These are phyloP conservation scores for Trichoderma harzianum DNA, from an alignment of 2,329 filamentous ascomycete species.

Conservation along the genomic window DNA sequence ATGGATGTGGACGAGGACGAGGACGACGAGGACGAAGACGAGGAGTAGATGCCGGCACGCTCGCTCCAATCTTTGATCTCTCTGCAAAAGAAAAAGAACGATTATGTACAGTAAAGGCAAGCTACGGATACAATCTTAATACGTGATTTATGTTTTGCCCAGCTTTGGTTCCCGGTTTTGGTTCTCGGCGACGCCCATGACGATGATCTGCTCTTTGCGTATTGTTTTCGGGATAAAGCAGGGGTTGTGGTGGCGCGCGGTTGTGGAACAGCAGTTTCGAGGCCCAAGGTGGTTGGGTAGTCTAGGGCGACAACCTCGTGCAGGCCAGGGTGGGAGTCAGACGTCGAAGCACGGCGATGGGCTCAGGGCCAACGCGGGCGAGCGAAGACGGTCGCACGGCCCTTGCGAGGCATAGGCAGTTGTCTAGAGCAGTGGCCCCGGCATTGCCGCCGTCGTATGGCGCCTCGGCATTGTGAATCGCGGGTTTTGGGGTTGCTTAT, in stretches of 20 bases:
- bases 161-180: slow-evolving; percentile 10
- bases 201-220: slow-evolving; percentile 26
- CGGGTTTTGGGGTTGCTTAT: slow-evolving; percentile 15
- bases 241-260: slow-evolving; percentile 31
- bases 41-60: slow-evolving; percentile 25
- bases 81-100: slow-evolving; percentile 22
- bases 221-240: slow-evolving; percentile 30
- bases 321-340: neutral
- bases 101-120: slow-evolving; percentile 33
- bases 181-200: slow-evolving; percentile 20
- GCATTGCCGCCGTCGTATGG: neutral
- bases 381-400: slow-evolving; percentile 7
- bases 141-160: slow-evolving; percentile 11
- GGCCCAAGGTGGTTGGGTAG: slow-evolving; percentile 22
- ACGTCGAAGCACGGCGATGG: neutral
- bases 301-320: slow-evolving; percentile 17
- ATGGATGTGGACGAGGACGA: slow-evolving; percentile 94
- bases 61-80: slow-evolving; percentile 19
- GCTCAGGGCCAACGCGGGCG: neutral
- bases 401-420: neutral
- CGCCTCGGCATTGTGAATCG: slow-evolving; percentile 13
- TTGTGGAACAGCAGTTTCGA: slow-evolving; percentile 29
- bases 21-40: slow-evolving; percentile 59
- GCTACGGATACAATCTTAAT: slow-evolving; percentile 27
- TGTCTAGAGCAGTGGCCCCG: neutral